Base-by-base conservation (phyloP, 2,329 filamentous ascomycete genomes). In the Magnaporthales sp. region DNA sequence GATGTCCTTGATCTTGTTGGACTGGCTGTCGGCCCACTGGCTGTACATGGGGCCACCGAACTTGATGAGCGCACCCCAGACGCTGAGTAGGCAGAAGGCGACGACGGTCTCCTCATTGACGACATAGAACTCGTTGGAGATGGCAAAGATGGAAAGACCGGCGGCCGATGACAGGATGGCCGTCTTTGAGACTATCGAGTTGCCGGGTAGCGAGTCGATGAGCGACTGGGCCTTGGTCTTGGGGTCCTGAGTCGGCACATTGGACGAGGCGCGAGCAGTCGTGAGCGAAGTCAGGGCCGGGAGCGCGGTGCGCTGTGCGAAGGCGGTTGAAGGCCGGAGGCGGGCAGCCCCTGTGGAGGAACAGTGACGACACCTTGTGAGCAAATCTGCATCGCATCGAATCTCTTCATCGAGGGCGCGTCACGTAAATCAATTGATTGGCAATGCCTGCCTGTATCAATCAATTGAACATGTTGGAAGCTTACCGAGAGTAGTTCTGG, bases 101-200 rank as follows among this genome's bases (percentile, higher is more conserved):
- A 96, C 91, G 77, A 99, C 91, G 70, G 93, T 91, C 86, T 99
- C 95, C 86, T 99, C 95, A 84, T 99, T 99, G 82, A 99, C 86
- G 79, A 99, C 93, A 83, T 97, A 98, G 85, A 98, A 93, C 88
- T 99, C 95, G 84, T 96, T 99, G 89, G 91, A 96, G 83, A 99
- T 93, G 76, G 93, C 95, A 78, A 95, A 96, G 80, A 96, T 87
- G 76, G 91, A 93, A 74, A 96, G 81, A 82, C 91, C 94, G 76
- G 95, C 92, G 71, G 90, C 90, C 75, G 92, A 93, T 77, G 94
- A 98, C 76, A 99, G 90, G 78, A 97, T 94, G 76, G 95, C 95
- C 73, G 92, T 93, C 90, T 99, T 99, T 81, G 92, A 96, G 77
- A 96, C 83, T 71, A 97, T 84, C 77, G 86, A 94, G 87, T 87